Evolutionary conservation across 176 grass and related monocot species (phyloP).

Genomic region (Ensete glaucum): DNA sequence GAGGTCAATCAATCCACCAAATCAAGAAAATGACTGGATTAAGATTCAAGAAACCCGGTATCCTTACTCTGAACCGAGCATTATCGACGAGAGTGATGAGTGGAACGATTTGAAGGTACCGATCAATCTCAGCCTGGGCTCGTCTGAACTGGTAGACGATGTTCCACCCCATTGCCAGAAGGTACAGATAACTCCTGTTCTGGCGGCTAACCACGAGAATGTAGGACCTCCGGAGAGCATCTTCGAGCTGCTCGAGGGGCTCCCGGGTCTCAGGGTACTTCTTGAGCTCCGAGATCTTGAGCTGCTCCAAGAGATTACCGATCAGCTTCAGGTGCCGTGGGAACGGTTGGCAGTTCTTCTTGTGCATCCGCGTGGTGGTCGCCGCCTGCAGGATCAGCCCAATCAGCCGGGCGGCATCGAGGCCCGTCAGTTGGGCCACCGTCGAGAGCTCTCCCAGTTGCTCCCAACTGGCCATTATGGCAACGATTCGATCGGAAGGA

Average conservation of each 20-base stretch:
- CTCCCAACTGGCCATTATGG: constrained; percentile 8
- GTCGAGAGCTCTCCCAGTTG: constrained; percentile 17
- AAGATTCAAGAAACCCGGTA: neutral
- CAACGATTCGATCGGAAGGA: too few relatives aligned
- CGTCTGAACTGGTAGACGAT: constrained; percentile 16
- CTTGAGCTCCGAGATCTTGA: constrained; percentile 23
- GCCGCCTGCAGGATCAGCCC: constrained; percentile 21
- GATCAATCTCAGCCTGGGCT: constrained; percentile 22
- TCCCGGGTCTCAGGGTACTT: constrained; percentile 8
- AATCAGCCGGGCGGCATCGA: constrained; percentile 35
- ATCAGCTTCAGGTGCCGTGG: constrained; percentile 22
- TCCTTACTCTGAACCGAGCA: constrained; percentile 15
- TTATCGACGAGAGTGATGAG: constrained; percentile 21
- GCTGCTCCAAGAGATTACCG: constrained; percentile 16
- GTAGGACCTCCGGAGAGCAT: constrained; percentile 13
- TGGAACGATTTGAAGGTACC: constrained; percentile 25
- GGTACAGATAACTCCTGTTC: constrained; percentile 10
- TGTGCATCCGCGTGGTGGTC: constrained; percentile 18
- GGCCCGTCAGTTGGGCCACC: constrained; percentile 27
- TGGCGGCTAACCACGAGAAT: constrained; percentile 16
- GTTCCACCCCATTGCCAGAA: constrained; percentile 20
- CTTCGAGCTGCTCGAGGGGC: constrained; percentile 20
- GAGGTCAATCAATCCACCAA: neutral
- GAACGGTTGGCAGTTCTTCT: constrained; percentile 23
- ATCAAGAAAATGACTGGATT: neutral